Base-by-base conservation (phyloP, 2,329 filamentous ascomycete species). In the Colletotrichum abscissum region DNA sequence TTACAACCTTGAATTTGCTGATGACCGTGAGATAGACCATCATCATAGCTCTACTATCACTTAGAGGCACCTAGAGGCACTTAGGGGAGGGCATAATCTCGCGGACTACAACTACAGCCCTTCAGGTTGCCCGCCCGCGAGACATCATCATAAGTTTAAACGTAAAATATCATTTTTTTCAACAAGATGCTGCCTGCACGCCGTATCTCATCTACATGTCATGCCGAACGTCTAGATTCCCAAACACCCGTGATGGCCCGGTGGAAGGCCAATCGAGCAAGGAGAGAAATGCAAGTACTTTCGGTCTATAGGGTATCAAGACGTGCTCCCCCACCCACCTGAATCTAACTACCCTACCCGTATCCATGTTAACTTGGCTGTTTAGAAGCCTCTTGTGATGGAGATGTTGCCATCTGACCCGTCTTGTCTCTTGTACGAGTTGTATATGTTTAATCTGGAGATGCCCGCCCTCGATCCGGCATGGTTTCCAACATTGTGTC, bases 271-370 rank as follows among this genome's bases (percentile, higher is more conserved):
- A 35, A 42, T 28, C 22, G 19, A 49, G 67, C 35, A 24, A 38
- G 62, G 55, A 38, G 59, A 54, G 42, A 56, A 69, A 73, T 69
- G 60, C 69, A 67, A 63, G 54, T 68, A 57, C 63, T 59, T 74
- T 74, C 68, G 72, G 72, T 74, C 72, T 74, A 74, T 63, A 74
- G 72, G 72, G 69, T 74, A 74, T 74, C 72, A 72, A 68, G 56
- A 63, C 65, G 63, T 73, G 72, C 63, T 35, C 58, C 72, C 28
- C 67, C 67, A 56, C 64, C 69, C 68, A 56, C 64, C 69, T 62
- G 58, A 74, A 56, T 74, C 72, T 73, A 56, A 68, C 72, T 73
- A 74, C 63, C 67, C 54, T 73, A 63, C 57, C 68, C 63, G 16
- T 72, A 72, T 52, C 46, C 55, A 52, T 56, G 54, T 6, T 28